Evolutionary conservation across 768 basidiomycete species (phyloP), one percentile per base, ranked within the genome.

Genomic region (Boletellus sp.): DNA sequence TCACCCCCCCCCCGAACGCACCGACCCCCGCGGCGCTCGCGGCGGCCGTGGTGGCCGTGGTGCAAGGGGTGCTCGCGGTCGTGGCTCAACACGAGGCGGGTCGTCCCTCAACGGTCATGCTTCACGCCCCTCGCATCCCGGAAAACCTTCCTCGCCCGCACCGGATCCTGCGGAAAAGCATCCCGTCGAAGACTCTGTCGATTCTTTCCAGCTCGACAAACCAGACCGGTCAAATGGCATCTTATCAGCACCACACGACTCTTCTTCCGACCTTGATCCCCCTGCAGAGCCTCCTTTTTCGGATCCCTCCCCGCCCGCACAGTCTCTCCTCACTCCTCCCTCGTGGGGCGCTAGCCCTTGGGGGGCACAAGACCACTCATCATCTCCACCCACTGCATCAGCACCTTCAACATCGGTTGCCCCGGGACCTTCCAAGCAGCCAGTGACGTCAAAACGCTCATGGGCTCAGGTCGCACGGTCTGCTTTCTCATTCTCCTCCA

Each of bases 391-490:
- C 31, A 38, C 56, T 31, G 55, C 48, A 12, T 28, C 52, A 39
- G 38, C 54, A 22, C 60, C 70, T n/a, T 48, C 67, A 17, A 62
- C 53, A 53, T 43, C 55, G 3, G 50, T 34, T 11, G 26, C 56
- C 8, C 44, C 36, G 53, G 55, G 76, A 69, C 55, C 66, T 59
- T 49, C 56, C 13, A 87, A 83, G 70, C 73, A 79, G 11, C 85
- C 87, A 37, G 81, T 85, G 24, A 85, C 79, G 12, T 82, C 86
- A 8, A 89, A 90, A 72, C 68, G 87, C 52, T 90, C 90, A 32
- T 92, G 89, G 89, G 90, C 90, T 8, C 86, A 92, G 60, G 76
- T 92, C 63, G 89, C 90, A 54, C 76, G 84, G 88, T 49, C 31
- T 23, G 47, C 33, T 26, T 51, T 6, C 42, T 51, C 38, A 13